Evolutionary conservation across 192 early-diverging fungal species (phyloP), one percentile per base, ranked within the genome.

Genomic region (Paraglomus brasilianum): DNA sequence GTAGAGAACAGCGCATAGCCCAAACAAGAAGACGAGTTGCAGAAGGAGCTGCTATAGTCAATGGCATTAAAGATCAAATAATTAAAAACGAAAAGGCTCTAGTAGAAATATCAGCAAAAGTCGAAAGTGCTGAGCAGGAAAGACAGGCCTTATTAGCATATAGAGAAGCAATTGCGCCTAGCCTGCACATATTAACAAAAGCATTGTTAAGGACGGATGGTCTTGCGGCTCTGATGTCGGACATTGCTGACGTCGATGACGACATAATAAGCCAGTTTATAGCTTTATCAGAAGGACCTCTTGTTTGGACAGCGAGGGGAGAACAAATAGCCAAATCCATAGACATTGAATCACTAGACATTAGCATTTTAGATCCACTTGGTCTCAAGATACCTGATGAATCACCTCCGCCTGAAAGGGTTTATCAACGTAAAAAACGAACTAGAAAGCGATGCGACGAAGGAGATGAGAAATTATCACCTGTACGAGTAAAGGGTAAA

Each of bases 1-100:
- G 71, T 8, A 43, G 78, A 10, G 78, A 80, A 44, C 39, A 52
- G 24, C 57, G 71, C 41, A 80, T 80, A 24, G 75, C 73, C 13
- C 30, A 51, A 1, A 50, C 59, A 9, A 61, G 78, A 45, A 74
- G 75, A 58, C 43, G 21, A 24, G 38, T 69, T 13, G 67, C 55
- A 5, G 45, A 58, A 17, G 17, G 42, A 22, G 19, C 60, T 11
- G 8, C 60, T 38, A 45, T 55, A 8, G 52, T 55, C 52, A 7
- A 55, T 17, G 24, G 8, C 8, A 8, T 55, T 21, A 55, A 55
- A 17, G 52, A 55, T 7, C 52, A 55, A 17, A 55, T 21, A 55
- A 24, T 21, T 8, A 55, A 55, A 17, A 6, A 7, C 6, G 17
- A 55, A 55, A 11, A 7, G 6, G 17, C 8, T 17, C 8, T 11